Evolutionary conservation across 2,329 filamentous ascomycete species (phyloP), one percentile per base, ranked within the genome.

Genomic region (Clonostachys rosea): DNA sequence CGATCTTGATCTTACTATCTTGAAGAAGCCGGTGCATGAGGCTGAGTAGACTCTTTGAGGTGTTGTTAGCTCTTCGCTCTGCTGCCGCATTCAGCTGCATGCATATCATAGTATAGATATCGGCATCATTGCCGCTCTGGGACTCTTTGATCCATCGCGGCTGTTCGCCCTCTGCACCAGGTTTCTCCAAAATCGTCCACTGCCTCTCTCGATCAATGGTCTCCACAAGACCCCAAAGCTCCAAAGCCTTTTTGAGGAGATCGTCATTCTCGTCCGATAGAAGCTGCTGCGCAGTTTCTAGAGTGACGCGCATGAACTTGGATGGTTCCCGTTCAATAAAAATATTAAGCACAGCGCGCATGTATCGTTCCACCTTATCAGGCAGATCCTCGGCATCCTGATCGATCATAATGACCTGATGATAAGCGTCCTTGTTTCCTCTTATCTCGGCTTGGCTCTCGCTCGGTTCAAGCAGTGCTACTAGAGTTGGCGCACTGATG

Each of bases 181-280:
- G 68, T 51, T 73, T 74, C 48, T 76, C 73, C 5, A 74, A 59
- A 52, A 83, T 78, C 34, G 67, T 72, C 82, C 82, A 86, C 51
- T 80, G 75, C 5, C 80, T 71, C 58, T 85, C 81, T 43, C 79
- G 75, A 58, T 85, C 81, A 49, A 85, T 79, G 42, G 83, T 79
- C 58, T 86, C 81, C 5, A 85, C 80, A 6, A 83, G 69, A 0
- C 79, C 78, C 82, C 82, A 86, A 3, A 86, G 69, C 58, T 86
- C 81, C 5, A 86, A 68, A 2, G 80, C 78, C 49, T 78, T 74
- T 46, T 71, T 71, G 7, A 86, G 65, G 12, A 83, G 64, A 47
- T 77, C 73, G 51, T 83, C 78, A n/a, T 70, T 66, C 35, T 71
- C 67, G 7, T 73, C 73, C 42, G 71, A 61, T 5, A 66, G 56